phyloP scores from a whole-genome alignment of 2,329 filamentous ascomycete genomes.

The Graphilbum ipis-grandicollis region DNA sequence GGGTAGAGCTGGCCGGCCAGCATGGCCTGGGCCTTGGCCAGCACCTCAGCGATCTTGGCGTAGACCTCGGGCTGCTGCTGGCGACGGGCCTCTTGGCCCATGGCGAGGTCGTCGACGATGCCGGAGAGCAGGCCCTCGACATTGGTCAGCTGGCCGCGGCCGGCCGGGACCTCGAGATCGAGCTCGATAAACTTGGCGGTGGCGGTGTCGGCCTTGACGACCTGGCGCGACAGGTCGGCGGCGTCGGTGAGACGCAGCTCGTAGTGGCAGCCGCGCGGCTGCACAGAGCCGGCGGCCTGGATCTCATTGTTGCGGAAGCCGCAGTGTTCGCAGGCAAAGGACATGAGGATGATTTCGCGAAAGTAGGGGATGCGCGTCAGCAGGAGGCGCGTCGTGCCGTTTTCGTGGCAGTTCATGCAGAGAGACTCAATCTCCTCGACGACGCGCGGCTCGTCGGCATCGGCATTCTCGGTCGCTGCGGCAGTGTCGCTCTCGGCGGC shows the following conservation, averaged over 20 bases:
- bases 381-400: conserved; percentile 71
- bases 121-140: conserved; percentile 72
- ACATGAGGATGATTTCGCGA: conserved; percentile 94
- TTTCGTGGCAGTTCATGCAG: conserved; percentile 73
- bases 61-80: conserved; percentile 61
- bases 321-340: conserved; percentile 84
- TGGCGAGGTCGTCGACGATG: conserved; percentile 63
- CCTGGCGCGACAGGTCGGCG: conserved; percentile 65
- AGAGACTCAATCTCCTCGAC: conserved; percentile 60
- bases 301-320: conserved; percentile 83
- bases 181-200: conserved; percentile 77
- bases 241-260: conserved; percentile 58
- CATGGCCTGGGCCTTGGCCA: conserved; percentile 60
- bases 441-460: conserved; percentile 30
- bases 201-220: conserved; percentile 84
- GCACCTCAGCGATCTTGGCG: conserved; percentile 59
- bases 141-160: conserved; percentile 82
- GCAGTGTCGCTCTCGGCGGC: conserved; percentile 7
- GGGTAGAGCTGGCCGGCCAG: conserved; percentile 62
- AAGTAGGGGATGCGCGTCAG: conserved; percentile 93
- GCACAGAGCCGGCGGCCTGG: conserved; percentile 80
- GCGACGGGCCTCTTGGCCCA: conserved; percentile 71
- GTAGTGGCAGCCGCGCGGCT: conserved; percentile 74
- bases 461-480: conserved; percentile 3
- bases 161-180: conserved; percentile 82